phyloP scores from a whole-genome alignment of 805 yeast species.

The Ogataea ramenticola region DNA sequence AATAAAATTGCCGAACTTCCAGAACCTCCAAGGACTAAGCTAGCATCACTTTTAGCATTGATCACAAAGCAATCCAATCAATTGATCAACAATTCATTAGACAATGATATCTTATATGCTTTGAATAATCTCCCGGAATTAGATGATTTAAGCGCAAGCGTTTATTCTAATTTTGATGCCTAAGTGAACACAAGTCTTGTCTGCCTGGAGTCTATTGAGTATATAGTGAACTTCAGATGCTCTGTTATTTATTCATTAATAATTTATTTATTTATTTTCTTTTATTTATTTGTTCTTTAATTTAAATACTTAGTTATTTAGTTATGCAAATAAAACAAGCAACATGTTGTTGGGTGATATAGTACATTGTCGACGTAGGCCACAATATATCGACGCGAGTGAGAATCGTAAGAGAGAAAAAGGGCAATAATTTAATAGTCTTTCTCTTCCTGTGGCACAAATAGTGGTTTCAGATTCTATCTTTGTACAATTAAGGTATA shows the following conservation, averaged over 20 bases:
- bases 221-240: too few species aligned
- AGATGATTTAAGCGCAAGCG: conserved; percentile 84
- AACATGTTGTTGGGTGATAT: too few species aligned
- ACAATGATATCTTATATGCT: conserved; percentile 23
- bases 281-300: too few species aligned
- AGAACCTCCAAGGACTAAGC: conserved; percentile 28
- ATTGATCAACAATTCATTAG: conserved; percentile 23
- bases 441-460: too few species aligned
- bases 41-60: conserved; percentile 67
- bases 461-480: too few species aligned
- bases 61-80: conserved; percentile 54
- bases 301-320: not conserved
- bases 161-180: conserved; percentile 66
- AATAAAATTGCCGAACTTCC: not conserved
- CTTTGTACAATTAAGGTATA: not conserved
- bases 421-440: too few species aligned
- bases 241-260: too few species aligned
- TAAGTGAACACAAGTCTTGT: not conserved
- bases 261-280: too few species aligned
- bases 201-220: too few species aligned
- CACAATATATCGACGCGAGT: not conserved
- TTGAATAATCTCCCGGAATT: conserved; percentile 54
- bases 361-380: too few species aligned
- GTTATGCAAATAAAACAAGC: not conserved
- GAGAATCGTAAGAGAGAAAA: too few species aligned